Base-by-base conservation (phyloP, 345 rosid species). In the Camelina sativa region DNA sequence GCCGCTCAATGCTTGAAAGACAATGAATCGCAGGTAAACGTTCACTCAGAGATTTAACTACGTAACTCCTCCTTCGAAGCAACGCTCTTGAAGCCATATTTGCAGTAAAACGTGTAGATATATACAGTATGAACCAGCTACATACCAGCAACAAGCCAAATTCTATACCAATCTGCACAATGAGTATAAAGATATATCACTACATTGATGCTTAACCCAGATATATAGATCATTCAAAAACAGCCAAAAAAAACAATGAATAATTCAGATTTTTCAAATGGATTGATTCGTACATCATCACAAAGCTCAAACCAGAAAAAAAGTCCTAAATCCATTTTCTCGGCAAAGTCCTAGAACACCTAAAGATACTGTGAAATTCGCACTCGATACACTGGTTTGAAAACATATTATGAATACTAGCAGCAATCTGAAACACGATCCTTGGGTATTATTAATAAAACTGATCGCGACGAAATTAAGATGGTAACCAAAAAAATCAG, bases 81-180 rank as follows among this genome's bases (percentile, higher is more conserved):
- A 92, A 80, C 73, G 85, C 86, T 79, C 86, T 82, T 9, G 93
- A 88, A 75, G 91, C 89, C 98, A 92, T 60, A 37, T 6, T 92
- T 75, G 38, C 15, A 69, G 53, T 69, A 34, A 28, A 9, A 6
- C 10, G 12, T 58, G 41, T 30, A 62, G 62, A 58, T 65, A 71
- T 77, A 59, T 67, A 73, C 62, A 71, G 67, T 41, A 41, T 30
- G 41, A 16, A 65, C 10, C 46, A 64, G 62, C 72, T 48, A 71
- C 76, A 63, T 64, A 77, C 38, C 61, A 64, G 12, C n/a, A 56
- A 48, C 4, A 34, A 57, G 56, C 76, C 56, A 4, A 75, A 75
- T 13, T 8, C 74, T 67, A 67, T 48, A 57, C 48, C 64, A 11
- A 15, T 77, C 80, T 77, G 80, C 72, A 65, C 12, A 77, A 4